Evolutionary conservation across 768 basidiomycete species (phyloP), one percentile per base, ranked within the genome.

Genomic region (Tylopilus vinaceipallidus): DNA sequence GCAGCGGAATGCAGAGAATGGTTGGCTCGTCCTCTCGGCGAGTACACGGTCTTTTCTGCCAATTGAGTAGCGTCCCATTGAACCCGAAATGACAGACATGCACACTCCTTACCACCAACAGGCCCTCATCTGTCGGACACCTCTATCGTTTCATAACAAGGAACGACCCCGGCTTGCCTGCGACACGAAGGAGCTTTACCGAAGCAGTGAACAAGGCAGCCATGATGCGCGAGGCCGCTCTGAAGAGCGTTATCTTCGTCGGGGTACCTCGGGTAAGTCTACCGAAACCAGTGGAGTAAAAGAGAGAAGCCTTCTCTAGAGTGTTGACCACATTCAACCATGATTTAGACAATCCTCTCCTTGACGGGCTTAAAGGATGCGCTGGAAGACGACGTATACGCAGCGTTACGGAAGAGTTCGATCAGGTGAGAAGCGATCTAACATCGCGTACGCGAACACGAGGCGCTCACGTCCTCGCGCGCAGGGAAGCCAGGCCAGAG

Each of bases 241-340:
- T 95, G 66, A 95, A 95, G 73, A 91, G 90, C 63, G 80, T 83
- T 62, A 88, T 93, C 60, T 94, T 95, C 64, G 82, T 91, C 47
- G 90, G 91, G 38, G 88, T 92, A 47, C 89, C 91, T 58, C 78
- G 88, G 66, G 89, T 90, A 65, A 73, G 82, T 69, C 34, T 39
- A 47, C 47, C 41, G 23, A 44, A 47, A 41, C 37, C 27, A 17
- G 11, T 11, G 27, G 27, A 13, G 24, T 8, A 27, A 42, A 27
- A 23, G n/a, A 37, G 24, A 44, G 29, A 36, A 30, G 13, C 16
- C 26, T 34, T 49, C 44, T 36, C 45, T 33, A 24, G 35, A 42
- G 49, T 36, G 43, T 17, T 50, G 41, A 54, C 27, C 19, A 29
- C 47, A 58, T 35, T 19, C 36, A 53, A 51, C 27, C 37, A 24